Evolutionary conservation across 495 filamentous ascomycete genomes (phyloP), one percentile per base, ranked within the genome.

Genomic region (Hypoxylon lienhwacheense): DNA sequence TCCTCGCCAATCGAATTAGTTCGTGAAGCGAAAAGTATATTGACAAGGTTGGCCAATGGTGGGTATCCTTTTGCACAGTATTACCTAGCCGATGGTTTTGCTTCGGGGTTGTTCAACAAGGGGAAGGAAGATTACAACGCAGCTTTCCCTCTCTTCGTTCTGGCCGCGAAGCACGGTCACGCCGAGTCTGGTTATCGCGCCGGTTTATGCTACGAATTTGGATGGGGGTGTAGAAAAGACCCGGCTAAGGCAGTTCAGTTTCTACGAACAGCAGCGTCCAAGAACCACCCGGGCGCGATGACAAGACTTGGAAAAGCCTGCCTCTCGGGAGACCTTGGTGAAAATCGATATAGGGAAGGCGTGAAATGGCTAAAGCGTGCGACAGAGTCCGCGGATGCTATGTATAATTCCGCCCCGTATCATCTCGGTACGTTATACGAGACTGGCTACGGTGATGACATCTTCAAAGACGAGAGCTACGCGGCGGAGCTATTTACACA

Each of bases 51-150:
- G 31, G 77, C 89, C 16, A 90, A 92, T 67, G 85, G 85, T 57
- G 87, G 89, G 52, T 95, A 92, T 69, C 92, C 92, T 4, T 96
- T 95, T 63, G 95, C 95, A 2, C 93, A 99, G 70, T 99, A 99
- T 74, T 96, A 96, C 65, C 82, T 99, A 8, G 93, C 81, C 29
- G 93, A 99, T 64, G 93, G 92, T 2, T 97, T 88, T 68, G 87
- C 90, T 1, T 96, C 92, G 10, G 95, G 93, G 5, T 74, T 99
- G 14, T 97, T 99, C 71, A 90, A 81, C 72, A 97, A 96, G 70
- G 88, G 87, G 28, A 91, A 88, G 58, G 84, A 88, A 61, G 95
- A 97, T 68, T 85, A 92, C 61, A 90, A 93, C 53, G 84, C 85
- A 7, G 91, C 92, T 1, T 97, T 97, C 63, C 83, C 88, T 0